Conservation (phyloP, 1,284 basidiomycete genomes). For the Phlebopus sp. region DNA sequence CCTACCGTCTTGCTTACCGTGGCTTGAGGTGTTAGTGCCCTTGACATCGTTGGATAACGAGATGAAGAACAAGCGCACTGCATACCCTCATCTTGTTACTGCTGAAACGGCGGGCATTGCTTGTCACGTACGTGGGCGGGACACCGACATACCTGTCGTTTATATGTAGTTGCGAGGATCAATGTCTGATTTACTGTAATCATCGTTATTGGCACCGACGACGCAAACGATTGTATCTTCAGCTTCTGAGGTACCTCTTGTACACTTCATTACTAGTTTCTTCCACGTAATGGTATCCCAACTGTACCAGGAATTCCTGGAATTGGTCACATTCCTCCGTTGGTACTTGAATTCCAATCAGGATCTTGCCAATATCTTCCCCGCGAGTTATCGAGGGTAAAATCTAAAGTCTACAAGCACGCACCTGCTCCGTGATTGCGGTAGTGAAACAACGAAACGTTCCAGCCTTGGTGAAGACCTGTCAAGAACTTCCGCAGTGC, state of each 20-base stretch:
- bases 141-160: no score
- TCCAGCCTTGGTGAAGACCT: constrained; percentile 85
- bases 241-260: constrained; percentile 62
- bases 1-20: no score
- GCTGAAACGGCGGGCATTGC: no score
- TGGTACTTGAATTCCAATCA: constrained; percentile 94
- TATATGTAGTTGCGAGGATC: not conserved
- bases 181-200: not conserved
- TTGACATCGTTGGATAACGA: no score
- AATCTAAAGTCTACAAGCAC: constrained; percentile 25
- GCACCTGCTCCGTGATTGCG: constrained; percentile 93
- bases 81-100: no score
- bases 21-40: no score
- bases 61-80: no score
- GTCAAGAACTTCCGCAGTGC: constrained; percentile 89
- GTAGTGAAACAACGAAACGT: constrained; percentile 97
- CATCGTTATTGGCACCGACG: not conserved
- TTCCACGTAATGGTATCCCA: constrained; percentile 89
- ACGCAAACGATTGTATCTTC: constrained; percentile 1
- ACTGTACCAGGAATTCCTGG: constrained; percentile 68
- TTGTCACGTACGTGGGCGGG: no score
- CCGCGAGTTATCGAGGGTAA: constrained; percentile 5
- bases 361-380: constrained; percentile 84
- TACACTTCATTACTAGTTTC: constrained; percentile 92
- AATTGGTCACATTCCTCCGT: constrained; percentile 64